A percentile compares a stretch with the other conserved stretches of the same genome.
Evolutionary conservation across 495 filamentous ascomycete species (phyloP).

Genomic region (Cairneyella variabilis): DNA sequence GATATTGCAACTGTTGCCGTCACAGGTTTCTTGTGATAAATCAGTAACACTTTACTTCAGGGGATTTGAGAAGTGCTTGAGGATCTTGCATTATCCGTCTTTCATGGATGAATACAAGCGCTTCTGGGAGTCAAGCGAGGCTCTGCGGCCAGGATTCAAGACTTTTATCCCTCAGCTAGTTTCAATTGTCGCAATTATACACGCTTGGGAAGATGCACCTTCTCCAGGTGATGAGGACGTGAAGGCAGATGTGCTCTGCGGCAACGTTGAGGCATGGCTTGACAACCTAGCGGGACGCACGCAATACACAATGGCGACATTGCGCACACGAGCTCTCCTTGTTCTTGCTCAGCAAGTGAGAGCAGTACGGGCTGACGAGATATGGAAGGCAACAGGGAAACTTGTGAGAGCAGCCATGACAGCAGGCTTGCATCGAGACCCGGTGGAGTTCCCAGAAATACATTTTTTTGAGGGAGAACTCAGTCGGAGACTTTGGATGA

Average conservation of each 20-base stretch:
- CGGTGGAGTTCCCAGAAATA: slow-evolving; percentile 15
- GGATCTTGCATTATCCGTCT: slow-evolving; percentile 7
- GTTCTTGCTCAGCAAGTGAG: slow-evolving; percentile 4
- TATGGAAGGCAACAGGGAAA: slow-evolving; percentile 6
- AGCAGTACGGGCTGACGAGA: slow-evolving; percentile 2
- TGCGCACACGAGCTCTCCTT: slow-evolving; percentile 4
- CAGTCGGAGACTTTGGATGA: slow-evolving; percentile 39
- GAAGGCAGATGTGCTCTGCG: slow-evolving; percentile 2
- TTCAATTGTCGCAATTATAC: slow-evolving; percentile 3
- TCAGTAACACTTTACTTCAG: background rate
- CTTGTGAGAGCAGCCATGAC: slow-evolving; percentile 3
- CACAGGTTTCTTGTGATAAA: background rate
- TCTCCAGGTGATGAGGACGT: background rate
- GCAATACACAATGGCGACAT: slow-evolving; percentile 3
- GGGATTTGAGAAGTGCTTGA: background rate
- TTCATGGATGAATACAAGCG: slow-evolving; percentile 3
- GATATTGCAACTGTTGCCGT: slow-evolving; percentile 1
- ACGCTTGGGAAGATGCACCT: background rate
- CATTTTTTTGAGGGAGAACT: slow-evolving; percentile 32
- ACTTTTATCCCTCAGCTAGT: slow-evolving; percentile 1
- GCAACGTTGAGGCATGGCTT: slow-evolving; percentile 1
- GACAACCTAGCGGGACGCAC: background rate
- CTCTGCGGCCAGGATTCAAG: background rate
- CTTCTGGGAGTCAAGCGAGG: slow-evolving; percentile 1
- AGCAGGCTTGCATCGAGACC: slow-evolving; percentile 14